These are phyloP conservation scores for Candida glucosophila DNA, from an alignment of 1,139 yeast genomes.

Conservation along the genomic window DNA sequence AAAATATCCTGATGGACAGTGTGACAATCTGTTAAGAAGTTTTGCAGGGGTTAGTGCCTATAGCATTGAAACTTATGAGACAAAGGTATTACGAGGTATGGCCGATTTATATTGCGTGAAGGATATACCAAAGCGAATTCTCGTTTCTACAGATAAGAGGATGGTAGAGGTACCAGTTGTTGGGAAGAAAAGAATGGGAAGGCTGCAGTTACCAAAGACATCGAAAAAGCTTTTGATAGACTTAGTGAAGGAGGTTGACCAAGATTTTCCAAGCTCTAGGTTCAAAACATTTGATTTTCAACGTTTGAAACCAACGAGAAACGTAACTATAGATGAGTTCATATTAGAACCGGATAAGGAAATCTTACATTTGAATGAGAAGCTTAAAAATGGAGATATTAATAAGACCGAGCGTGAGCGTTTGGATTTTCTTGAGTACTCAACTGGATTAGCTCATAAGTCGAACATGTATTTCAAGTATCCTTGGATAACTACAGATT, in stretches of 20 bases:
- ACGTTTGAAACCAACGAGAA: too few relatives aligned
- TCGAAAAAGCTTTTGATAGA: constrained; percentile 6
- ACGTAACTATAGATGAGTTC: constrained; percentile 19
- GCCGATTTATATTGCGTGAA: constrained; percentile 26
- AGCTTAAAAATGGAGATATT: constrained; percentile 10
- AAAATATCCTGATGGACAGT: constrained; percentile 15
- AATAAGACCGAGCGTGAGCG: constrained; percentile 14
- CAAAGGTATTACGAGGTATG: constrained; percentile 28
- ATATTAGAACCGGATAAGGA: constrained; percentile 24
- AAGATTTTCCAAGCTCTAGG: constrained; percentile 5
- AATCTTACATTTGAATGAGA: constrained; percentile 17
- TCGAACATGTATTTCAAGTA: constrained; percentile 34
- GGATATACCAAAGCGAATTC: constrained; percentile 20
- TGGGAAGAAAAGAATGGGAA: constrained; percentile 18
- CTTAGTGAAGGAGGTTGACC: constrained; percentile 6
- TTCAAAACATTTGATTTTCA: constrained; percentile 8
- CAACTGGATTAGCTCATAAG: constrained; percentile 20
- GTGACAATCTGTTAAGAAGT: constrained; percentile 13
- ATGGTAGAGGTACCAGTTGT: constrained; percentile 23
- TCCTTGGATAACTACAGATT: constrained; percentile 36
- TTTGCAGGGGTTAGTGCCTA: constrained; percentile 27
- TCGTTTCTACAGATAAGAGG: constrained; percentile 18
- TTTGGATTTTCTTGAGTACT: constrained; percentile 21
- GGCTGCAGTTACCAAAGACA: constrained; percentile 3
- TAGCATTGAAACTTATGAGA: constrained; percentile 25